phyloP scores from a whole-genome alignment of 2,329 filamentous ascomycete genomes.

The Exserohilum rostratum region DNA sequence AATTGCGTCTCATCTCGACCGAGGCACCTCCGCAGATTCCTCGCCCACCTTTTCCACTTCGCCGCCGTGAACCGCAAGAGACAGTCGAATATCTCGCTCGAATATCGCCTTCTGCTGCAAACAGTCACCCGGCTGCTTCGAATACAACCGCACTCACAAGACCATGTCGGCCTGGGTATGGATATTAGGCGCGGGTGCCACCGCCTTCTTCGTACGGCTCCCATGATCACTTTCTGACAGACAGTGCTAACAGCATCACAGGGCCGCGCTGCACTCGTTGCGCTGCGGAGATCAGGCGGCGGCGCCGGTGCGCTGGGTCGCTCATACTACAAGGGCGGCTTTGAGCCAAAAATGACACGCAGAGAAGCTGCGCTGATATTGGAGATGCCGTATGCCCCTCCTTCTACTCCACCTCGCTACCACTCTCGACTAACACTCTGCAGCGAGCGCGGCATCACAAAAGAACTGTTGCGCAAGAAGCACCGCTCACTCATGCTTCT shows the following conservation, averaged over 20 bases:
- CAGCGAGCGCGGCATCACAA: slow-evolving; percentile 85
- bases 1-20: slow-evolving; percentile 24
- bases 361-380: slow-evolving; percentile 90
- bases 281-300: slow-evolving; percentile 76
- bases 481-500: slow-evolving; percentile 95
- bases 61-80: slow-evolving; percentile 19
- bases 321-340: slow-evolving; percentile 98
- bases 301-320: slow-evolving; percentile 79
- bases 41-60: slow-evolving; percentile 4
- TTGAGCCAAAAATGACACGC: slow-evolving; percentile 92
- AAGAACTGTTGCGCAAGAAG: slow-evolving; percentile 93
- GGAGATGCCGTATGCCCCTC: slow-evolving; percentile 75
- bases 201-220: slow-evolving; percentile 66
- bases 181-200: slow-evolving; percentile 66
- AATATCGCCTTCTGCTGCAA: too few species aligned
- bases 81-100: too few species aligned
- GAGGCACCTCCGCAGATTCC: slow-evolving; percentile 31
- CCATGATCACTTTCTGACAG: neutral
- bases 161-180: slow-evolving; percentile 66
- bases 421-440: neutral
- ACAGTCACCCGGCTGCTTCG: too few species aligned
- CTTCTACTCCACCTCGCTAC: neutral
- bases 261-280: slow-evolving; percentile 92
- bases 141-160: too few species aligned
- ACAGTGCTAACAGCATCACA: slow-evolving; percentile 49